Evolutionary conservation across 441 rosid species (phyloP).

Genomic region (Mallotus japonicus): DNA sequence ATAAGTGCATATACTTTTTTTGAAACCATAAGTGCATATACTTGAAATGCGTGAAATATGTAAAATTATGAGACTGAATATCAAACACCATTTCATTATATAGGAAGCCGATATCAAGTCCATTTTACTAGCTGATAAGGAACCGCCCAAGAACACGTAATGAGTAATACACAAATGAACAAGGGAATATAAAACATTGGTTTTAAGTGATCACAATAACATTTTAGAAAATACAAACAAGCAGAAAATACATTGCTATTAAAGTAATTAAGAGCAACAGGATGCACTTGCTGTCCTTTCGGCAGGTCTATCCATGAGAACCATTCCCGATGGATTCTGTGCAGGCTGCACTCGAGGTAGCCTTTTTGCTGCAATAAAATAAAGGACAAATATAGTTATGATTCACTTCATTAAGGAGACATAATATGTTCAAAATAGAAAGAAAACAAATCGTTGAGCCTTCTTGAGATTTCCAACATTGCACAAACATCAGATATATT

Average conservation of each 20-base stretch:
- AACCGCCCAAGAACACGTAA: slow-evolving; percentile 34
- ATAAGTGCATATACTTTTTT: too few relatives aligned
- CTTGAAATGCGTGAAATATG: not conserved
- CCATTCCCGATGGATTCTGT: slow-evolving; percentile 85
- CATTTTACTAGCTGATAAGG: slow-evolving; percentile 23
- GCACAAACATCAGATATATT: not conserved
- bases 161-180: not conserved
- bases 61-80: not conserved
- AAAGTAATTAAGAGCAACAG: slow-evolving; percentile 61
- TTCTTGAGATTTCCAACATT: not conserved
- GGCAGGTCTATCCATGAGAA: slow-evolving; percentile 74
- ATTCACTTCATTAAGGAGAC: not conserved
- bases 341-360: slow-evolving; percentile 86
- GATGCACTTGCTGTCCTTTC: slow-evolving; percentile 70
- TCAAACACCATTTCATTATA: slow-evolving; percentile 20
- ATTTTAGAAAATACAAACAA: slow-evolving; percentile 27
- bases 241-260: not conserved
- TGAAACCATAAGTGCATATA: too few relatives aligned
- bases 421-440: not conserved
- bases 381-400: not conserved
- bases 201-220: slow-evolving; percentile 23
- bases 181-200: slow-evolving; percentile 8
- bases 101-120: slow-evolving; percentile 23
- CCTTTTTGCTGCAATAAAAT: slow-evolving; percentile 55
- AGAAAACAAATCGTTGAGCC: too few relatives aligned